Base-by-base conservation (phyloP, 176 grass and related monocot genomes). In the Pharus latifolius region DNA sequence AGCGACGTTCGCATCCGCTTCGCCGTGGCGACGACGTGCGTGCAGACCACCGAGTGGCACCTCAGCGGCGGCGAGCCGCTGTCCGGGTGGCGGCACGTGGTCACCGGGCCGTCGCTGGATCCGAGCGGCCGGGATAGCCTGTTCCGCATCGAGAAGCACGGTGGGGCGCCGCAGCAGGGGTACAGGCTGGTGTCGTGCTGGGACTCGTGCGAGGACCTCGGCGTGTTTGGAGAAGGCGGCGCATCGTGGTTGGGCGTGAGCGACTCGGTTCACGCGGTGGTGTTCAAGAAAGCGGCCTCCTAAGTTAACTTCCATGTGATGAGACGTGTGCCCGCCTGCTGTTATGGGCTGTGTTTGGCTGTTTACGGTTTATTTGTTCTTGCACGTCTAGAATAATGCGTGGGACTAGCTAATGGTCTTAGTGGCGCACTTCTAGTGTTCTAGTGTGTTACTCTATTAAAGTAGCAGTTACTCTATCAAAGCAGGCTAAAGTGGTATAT, bases 141-240 rank as follows among this genome's bases (percentile, higher is more conserved):
- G 80, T 91, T 91, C 61, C 84, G 74, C 69, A 26, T 91, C 37
- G 76, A 91, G 76, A 73, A 40, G 69, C 20, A 74, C 37, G 41
- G 61, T 3, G 74, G 25, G 2, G 34, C 24, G 15, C 35, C 23
- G 49, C 12, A 20, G 38, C 61, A 30, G 49, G 41, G 42, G 34
- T 91, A 91, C 83, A 81, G 69, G 60, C 70, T 91, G 10, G 67
- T 48, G 43, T 81, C 78, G 50, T 87, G 88, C 72, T 55, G 60
- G 27, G 53, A 13, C 22, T 42, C 60, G 38, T 87, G 84, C 75
- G 38, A 78, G 70, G 63, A 80, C 38, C 31, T 85, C 3, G 70
- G 55, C 24, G 22, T 85, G 55, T 41, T 55, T 38, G 46, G 47
- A 12, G 47, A 75, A 8, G 13, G 19, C 5, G 25, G 2, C 27